phyloP scores from a whole-genome alignment of 306 rosid genomes.

The Cicer chorassanicum region DNA sequence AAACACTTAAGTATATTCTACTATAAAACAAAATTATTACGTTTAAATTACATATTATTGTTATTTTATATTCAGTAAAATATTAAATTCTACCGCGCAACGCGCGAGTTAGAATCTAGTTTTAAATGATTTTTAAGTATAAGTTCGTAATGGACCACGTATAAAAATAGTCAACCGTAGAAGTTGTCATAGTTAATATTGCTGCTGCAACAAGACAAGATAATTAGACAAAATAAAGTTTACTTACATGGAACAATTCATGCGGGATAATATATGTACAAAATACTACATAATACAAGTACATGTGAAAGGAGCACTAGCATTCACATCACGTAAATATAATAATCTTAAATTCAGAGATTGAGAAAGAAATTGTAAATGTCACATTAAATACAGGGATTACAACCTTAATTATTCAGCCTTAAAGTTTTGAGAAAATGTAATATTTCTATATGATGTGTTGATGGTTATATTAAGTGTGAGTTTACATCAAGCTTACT shows the following conservation, averaged over 20 bases:
- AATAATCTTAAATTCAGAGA: constrained; percentile 11
- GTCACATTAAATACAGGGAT: neutral
- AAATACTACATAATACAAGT: neutral
- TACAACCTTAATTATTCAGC: constrained; percentile 13
- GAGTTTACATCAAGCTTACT: neutral
- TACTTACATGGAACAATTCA: no score
- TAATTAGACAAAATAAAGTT: no score
- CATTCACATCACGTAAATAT: constrained; percentile 14
- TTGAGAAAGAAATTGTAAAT: constrained; percentile 1
- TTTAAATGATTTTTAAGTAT: no score
- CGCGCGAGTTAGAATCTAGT: no score
- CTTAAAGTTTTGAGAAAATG: constrained; percentile 15
- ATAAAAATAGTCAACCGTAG: no score
- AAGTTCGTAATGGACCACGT: no score
- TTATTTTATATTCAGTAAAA: no score
- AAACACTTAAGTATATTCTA: no score
- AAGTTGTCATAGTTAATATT: neutral
- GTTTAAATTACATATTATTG: no score
- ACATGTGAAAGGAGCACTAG: neutral
- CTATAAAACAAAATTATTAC: no score
- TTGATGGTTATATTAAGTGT: neutral
- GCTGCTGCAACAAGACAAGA: neutral
- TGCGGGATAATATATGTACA: neutral
- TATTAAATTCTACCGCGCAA: no score
- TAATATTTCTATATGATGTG: neutral